Evolutionary conservation across 2,329 filamentous ascomycete genomes (phyloP).

Genomic region (Xenosphaeropsis pyriputrescens): DNA sequence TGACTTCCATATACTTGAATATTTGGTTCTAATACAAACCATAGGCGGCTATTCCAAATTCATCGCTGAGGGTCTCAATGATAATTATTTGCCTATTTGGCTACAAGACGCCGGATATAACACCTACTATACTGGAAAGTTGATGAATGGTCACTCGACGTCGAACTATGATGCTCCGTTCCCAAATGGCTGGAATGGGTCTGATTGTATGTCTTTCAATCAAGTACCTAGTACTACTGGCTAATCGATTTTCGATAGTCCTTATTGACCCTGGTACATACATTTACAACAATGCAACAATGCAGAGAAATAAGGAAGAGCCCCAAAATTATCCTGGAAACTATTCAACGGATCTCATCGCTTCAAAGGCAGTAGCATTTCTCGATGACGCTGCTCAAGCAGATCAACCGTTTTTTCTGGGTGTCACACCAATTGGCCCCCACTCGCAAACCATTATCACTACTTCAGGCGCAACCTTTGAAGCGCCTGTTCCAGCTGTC

Average conservation of each 20-base stretch:
- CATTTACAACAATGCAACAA: conserved; percentile 49
- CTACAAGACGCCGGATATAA: conserved; percentile 52
- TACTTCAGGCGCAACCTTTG: conserved; percentile 1
- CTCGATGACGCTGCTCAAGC: conserved; percentile 41
- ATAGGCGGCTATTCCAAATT: conserved; percentile 50
- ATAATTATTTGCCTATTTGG: conserved; percentile 56
- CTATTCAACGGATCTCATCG: conserved; percentile 37
- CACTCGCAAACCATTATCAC: conserved; percentile 33
- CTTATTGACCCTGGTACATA: conserved; percentile 55
- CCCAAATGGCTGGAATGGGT: conserved; percentile 41
- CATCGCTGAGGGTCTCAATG: conserved; percentile 46
- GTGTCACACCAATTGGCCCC: conserved; percentile 50
- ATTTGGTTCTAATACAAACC: conserved; percentile 1
- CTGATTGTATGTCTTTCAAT: conserved; percentile 20
- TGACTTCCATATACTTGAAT: background rate
- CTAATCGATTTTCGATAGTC: conserved; percentile 27
- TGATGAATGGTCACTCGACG: conserved; percentile 47
- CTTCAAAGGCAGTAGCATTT: conserved; percentile 41
- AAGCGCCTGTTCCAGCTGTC: conserved; percentile 38
- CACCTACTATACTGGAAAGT: conserved; percentile 61
- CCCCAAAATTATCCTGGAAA: conserved; percentile 37
- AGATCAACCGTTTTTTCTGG: conserved; percentile 50
- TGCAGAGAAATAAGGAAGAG: conserved; percentile 38
- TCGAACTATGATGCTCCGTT: conserved; percentile 45
- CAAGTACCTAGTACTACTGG: background rate